phyloP scores from a whole-genome alignment of 2,329 filamentous ascomycete species.

The Fusarium oligoseptatum region DNA sequence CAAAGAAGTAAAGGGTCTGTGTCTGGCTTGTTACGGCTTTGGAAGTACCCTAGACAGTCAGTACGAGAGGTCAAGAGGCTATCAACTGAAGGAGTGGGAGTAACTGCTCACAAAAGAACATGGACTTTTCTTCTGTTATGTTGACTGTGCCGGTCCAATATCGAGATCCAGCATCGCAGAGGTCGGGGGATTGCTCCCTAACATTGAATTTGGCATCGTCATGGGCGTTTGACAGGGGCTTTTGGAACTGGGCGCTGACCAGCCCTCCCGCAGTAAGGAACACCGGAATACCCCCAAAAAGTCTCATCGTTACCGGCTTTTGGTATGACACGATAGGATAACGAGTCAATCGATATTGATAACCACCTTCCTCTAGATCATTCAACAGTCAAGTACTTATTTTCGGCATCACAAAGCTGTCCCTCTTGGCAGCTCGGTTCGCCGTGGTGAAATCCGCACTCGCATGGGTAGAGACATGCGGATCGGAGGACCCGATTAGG shows the following conservation, averaged over 20 bases:
- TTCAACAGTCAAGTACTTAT: background rate
- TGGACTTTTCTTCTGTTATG: background rate
- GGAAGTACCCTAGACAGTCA: constrained; percentile 30
- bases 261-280: too few species aligned
- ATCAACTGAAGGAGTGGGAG: background rate
- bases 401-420: background rate
- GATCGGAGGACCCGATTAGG: background rate
- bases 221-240: background rate
- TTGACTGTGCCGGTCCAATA: background rate
- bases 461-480: background rate
- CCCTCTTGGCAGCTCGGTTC: background rate
- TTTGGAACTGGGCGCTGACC: background rate
- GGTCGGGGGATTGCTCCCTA: background rate
- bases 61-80: background rate
- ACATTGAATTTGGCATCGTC: background rate
- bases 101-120: background rate
- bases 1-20: constrained; percentile 31
- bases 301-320: too few species aligned
- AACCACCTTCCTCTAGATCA: background rate
- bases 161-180: background rate
- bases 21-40: constrained; percentile 22
- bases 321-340: background rate
- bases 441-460: too few species aligned
- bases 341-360: background rate
- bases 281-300: too few species aligned